Evolutionary conservation across 164 flowering plant genomes (phyloP).

Genomic region (Vitis vinifera): ASM3070453v1 NC_081809.1:615501-616000

Average conservation of each 20-base stretch:
- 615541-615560: too few species aligned
- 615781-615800: constrained; percentile 26
- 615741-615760: constrained; percentile 14
- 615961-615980: neutral
- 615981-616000: too few species aligned
- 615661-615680: constrained; percentile 30
- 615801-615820: constrained; percentile 27
- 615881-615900: constrained; percentile 26
- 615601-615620: neutral
- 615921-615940: constrained; percentile 24
- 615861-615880: constrained; percentile 31
- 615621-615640: neutral
- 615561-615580: too few species aligned
- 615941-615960: constrained; percentile 5
- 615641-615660: constrained; percentile 28
- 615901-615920: constrained; percentile 33
- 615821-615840: constrained; percentile 31
- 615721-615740: constrained; percentile 33
- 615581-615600: too few species aligned
- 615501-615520: too few species aligned
- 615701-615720: constrained; percentile 26
- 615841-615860: constrained; percentile 29
- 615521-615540: too few species aligned
- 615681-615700: constrained; percentile 35
- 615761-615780: constrained; percentile 30